phyloP scores from a whole-genome alignment of 257 asterid genomes.

The Forsythia suspensa region DNA sequence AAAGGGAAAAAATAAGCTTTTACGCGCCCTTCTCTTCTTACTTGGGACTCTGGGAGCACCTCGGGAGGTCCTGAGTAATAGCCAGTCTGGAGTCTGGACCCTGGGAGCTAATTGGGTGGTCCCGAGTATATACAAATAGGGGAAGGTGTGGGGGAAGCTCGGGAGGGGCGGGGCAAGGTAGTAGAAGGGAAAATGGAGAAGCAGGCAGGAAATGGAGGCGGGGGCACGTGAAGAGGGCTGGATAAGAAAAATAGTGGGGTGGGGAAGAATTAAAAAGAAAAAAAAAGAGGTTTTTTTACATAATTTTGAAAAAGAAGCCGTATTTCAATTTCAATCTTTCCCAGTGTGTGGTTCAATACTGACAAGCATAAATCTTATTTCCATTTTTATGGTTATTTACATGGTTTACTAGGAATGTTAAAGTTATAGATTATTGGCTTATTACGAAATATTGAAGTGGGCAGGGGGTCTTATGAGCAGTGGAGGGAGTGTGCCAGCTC shows the following conservation, averaged over 20 bases:
- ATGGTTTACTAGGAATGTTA: neutral
- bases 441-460: neutral
- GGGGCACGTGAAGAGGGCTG: neutral
- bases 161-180: neutral
- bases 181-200: neutral
- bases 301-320: neutral
- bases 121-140: neutral
- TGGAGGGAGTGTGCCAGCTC: constrained; percentile 36
- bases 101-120: neutral
- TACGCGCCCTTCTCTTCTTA: neutral
- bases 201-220: neutral
- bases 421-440: neutral
- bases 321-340: neutral
- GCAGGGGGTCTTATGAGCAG: constrained; percentile 41
- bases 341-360: too few species aligned
- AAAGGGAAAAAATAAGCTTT: neutral
- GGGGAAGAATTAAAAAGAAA: neutral
- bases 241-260: neutral
- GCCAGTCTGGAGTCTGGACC: neutral
- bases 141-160: neutral
- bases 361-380: neutral
- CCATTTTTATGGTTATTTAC: neutral
- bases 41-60: neutral
- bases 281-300: neutral
- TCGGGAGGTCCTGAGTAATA: neutral